Percentiles rank a stretch among this genome's conserved stretches.
Evolutionary conservation across 257 asterid genomes (phyloP).

Genomic region (Fraxinus americana): DNA sequence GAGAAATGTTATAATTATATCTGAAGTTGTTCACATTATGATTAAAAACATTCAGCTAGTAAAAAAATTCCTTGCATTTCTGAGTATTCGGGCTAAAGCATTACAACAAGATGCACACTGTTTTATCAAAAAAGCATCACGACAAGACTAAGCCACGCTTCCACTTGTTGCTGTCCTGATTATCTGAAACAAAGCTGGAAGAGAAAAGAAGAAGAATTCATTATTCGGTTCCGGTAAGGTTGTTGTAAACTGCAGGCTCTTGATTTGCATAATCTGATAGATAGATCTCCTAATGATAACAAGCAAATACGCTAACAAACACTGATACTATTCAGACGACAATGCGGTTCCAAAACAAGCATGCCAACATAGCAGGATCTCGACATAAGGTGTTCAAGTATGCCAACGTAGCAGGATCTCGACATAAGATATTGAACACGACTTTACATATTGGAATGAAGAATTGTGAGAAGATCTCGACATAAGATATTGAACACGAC

Average conservation of each 20-base stretch:
- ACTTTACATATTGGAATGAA: background rate
- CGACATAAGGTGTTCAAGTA: too few relatives aligned
- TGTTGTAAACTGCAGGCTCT: background rate
- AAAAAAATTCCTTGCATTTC: background rate
- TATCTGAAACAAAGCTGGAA: conserved; percentile 86
- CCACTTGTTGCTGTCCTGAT: conserved; percentile 93
- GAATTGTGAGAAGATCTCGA: background rate
- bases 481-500: background rate
- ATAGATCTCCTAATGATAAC: background rate
- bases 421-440: background rate
- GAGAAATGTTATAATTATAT: background rate
- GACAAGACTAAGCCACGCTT: conserved; percentile 57
- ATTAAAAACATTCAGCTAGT: background rate
- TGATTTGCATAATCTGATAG: background rate
- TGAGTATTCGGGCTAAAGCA: background rate
- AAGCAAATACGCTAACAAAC: background rate
- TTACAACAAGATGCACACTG: background rate
- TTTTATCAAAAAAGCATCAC: background rate
- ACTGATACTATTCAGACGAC: background rate
- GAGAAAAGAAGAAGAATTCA: background rate
- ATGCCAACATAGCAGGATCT: background rate
- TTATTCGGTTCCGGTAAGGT: background rate
- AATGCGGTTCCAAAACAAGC: background rate
- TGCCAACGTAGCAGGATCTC: too few relatives aligned
- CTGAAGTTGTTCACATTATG: background rate